A percentile compares a stretch with the other conserved stretches of the same genome.
These are phyloP conservation scores for Berberis thunbergii DNA, from an alignment of 164 flowering plant genomes.

Conservation along the genomic window DNA sequence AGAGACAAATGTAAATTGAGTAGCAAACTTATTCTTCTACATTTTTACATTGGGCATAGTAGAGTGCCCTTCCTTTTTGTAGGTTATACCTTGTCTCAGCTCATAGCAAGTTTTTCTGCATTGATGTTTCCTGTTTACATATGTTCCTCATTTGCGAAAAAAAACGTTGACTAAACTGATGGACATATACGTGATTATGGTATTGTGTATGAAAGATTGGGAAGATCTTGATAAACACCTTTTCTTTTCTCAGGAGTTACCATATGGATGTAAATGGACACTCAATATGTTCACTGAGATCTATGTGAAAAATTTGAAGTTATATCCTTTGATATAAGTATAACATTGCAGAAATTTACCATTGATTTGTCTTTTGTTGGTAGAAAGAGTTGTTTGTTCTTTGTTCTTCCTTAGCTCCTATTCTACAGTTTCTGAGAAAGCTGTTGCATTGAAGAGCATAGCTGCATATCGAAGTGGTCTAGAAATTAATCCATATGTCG, in stretches of 20 bases:
- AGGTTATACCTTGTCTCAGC: too few relatives aligned
- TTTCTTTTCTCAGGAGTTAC: constrained; percentile 31
- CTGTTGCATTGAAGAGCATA: constrained; percentile 74
- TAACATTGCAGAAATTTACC: neutral
- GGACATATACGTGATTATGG: too few relatives aligned
- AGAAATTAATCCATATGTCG: constrained; percentile 59
- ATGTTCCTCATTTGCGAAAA: too few relatives aligned
- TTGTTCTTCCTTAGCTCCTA: constrained; percentile 37
- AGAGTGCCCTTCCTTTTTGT: too few relatives aligned
- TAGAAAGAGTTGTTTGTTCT: constrained; percentile 1
- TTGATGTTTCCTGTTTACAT: too few relatives aligned
- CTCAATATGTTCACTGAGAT: constrained; percentile 51
- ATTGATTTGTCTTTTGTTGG: constrained; percentile 1
- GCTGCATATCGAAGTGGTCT: constrained; percentile 93
- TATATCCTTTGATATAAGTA: constrained; percentile 61
- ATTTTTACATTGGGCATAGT: too few relatives aligned
- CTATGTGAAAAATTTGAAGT: constrained; percentile 45
- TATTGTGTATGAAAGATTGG: too few relatives aligned
- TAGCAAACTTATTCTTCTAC: too few relatives aligned
- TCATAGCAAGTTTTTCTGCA: too few relatives aligned
- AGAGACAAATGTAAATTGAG: too few relatives aligned
- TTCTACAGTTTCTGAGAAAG: constrained; percentile 41
- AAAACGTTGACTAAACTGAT: too few relatives aligned
- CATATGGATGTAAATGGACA: constrained; percentile 60
- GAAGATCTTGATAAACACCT: neutral